Evolutionary conservation across 306 rosid genomes (phyloP).

Genomic region (Cicer chorassanicum): DNA sequence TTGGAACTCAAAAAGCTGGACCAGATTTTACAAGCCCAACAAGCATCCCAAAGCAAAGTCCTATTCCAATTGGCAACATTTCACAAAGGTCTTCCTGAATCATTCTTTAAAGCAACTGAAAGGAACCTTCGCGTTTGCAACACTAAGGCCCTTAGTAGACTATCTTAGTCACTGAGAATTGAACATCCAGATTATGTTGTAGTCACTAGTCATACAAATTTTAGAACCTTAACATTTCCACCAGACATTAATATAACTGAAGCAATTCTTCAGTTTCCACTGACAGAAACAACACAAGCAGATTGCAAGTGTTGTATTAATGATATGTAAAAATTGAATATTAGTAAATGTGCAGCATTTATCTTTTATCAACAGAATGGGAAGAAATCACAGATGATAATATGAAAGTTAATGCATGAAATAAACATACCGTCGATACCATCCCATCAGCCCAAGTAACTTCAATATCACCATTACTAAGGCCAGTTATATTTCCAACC

Average conservation of each 20-base stretch:
- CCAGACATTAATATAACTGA: constrained; percentile 29
- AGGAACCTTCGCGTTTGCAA: constrained; percentile 24
- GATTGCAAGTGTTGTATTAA: constrained; percentile 30
- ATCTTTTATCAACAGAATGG: constrained; percentile 19
- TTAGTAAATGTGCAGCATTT: constrained; percentile 14
- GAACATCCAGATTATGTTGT: constrained; percentile 13
- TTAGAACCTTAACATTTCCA: constrained; percentile 22
- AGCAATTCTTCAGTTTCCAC: constrained; percentile 35
- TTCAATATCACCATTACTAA: constrained; percentile 92
- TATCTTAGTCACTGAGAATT: constrained; percentile 12
- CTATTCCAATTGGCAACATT: constrained; percentile 19
- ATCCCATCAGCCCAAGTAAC: constrained; percentile 99
- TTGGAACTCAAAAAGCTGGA: neutral
- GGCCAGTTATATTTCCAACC: constrained; percentile 97
- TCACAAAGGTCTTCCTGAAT: constrained; percentile 17
- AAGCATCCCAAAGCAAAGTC: constrained; percentile 36
- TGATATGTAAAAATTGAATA: constrained; percentile 34
- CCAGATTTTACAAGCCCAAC: constrained; percentile 5
- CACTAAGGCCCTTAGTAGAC: constrained; percentile 12
- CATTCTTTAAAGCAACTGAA: constrained; percentile 28
- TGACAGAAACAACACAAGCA: constrained; percentile 33
- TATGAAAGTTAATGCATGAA: constrained; percentile 41
- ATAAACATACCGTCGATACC: constrained; percentile 85
- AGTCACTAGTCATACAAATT: constrained; percentile 7
- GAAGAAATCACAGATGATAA: constrained; percentile 31